Evolutionary conservation across 768 basidiomycete species (phyloP).

Genomic region (Trametes villosa): DNA sequence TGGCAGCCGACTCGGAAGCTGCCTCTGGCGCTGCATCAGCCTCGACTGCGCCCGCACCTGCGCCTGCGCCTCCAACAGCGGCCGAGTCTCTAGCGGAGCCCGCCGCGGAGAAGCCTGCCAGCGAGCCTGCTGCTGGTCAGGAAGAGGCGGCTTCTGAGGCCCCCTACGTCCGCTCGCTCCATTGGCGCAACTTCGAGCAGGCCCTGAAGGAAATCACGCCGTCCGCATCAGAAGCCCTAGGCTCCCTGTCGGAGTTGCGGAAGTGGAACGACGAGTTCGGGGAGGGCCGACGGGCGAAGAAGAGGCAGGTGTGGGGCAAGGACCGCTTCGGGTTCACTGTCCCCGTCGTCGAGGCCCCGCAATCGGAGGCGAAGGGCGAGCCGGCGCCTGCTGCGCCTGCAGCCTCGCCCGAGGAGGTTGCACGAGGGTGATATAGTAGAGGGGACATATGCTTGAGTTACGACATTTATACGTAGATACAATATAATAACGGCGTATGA

Average conservation of each 20-base stretch:
- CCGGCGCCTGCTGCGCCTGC: slow-evolving; percentile 5
- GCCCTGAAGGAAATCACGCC: slow-evolving; percentile 91
- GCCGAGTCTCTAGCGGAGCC: slow-evolving; percentile 1
- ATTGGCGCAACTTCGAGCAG: slow-evolving; percentile 72
- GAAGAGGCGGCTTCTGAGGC: slow-evolving; percentile 1
- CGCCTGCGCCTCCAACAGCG: slow-evolving; percentile 1
- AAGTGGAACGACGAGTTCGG: slow-evolving; percentile 97
- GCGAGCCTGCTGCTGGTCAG: neutral
- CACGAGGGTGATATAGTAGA: slow-evolving; percentile 10
- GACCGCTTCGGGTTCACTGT: slow-evolving; percentile 86
- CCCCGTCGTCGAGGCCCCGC: slow-evolving; percentile 19
- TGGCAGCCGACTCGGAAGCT: neutral
- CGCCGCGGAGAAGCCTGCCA: slow-evolving; percentile 5
- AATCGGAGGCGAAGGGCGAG: slow-evolving; percentile 22
- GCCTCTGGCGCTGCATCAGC: neutral
- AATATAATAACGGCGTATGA: slow-evolving; percentile 19
- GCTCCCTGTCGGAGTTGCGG: slow-evolving; percentile 72
- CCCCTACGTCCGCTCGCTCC: slow-evolving; percentile 43
- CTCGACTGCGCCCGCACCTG: slow-evolving; percentile 3
- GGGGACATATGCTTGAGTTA: slow-evolving; percentile 3
- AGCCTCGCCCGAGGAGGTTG: neutral
- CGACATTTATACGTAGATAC: slow-evolving; percentile 18
- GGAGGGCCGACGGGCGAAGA: slow-evolving; percentile 73
- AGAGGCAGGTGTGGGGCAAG: slow-evolving; percentile 81
- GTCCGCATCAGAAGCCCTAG: slow-evolving; percentile 82